Evolutionary conservation across 2,329 filamentous ascomycete species (phyloP), one percentile per base, ranked within the genome.

Genomic region (Paraphoma sp.): DNA sequence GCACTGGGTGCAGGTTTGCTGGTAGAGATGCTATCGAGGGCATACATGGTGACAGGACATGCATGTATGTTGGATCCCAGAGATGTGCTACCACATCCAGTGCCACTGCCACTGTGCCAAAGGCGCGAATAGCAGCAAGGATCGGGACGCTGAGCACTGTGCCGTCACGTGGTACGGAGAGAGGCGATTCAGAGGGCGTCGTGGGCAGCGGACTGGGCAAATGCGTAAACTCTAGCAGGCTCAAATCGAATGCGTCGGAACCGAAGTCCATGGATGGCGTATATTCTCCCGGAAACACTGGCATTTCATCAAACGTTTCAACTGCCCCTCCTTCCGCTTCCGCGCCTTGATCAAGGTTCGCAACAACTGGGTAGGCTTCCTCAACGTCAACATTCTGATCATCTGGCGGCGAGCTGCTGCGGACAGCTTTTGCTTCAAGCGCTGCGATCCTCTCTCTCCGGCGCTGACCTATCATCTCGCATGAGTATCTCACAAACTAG

Each of bases 1-100:
- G 51, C 0, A 83, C 86, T 11, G 85, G 85, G 31, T 77, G 81
- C 74, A 84, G 82, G 38, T 81, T 77, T 33, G 49, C 40, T 4
- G 67, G 12, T 53, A 70, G 45, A 11, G 58, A 53, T 14, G 45
- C 6, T 12, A 48, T 42, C 14, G 54, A 30, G 7, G 57, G 57
- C 0, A 18, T 55, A 2, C 47, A 46, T 11, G 54, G 47, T 3
- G 65, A 44, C 36, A 71, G 55, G 4, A 59, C 62, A 42, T 67
- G 67, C 29, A 62, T 49, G 54, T 64, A 60, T 30, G 46, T 59
- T 16, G 67, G 67, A 17, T 69, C 56, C 53, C 52, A 69, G 4
- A 71, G 28, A 11, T 62, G 44, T 7, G 56, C 33, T 8, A 33
- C 29, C 6, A 68, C 36, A 47, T 63, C 48, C 3, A 71, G 56